phyloP scores from a whole-genome alignment of 1,139 yeast species.

The Blastobotrys elegans region DNA sequence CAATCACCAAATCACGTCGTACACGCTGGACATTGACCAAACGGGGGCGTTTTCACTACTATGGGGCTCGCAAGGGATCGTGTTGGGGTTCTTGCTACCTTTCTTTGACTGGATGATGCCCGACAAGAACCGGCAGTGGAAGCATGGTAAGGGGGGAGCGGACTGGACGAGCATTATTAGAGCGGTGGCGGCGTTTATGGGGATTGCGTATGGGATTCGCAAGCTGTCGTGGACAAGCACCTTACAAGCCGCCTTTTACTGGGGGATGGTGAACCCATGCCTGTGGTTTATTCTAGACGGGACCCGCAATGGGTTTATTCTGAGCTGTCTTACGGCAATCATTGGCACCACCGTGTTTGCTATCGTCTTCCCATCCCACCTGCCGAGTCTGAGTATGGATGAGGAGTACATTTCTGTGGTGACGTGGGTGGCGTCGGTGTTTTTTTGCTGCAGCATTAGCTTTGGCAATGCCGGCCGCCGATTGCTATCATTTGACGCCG shows the following conservation, averaged over 20 bases:
- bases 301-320: slow-evolving; percentile 55
- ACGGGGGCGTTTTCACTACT: slow-evolving; percentile 28
- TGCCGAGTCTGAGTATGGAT: slow-evolving; percentile 22
- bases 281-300: slow-evolving; percentile 80
- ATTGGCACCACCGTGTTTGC: slow-evolving; percentile 32
- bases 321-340: slow-evolving; percentile 31
- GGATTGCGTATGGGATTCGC: slow-evolving; percentile 77
- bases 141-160: slow-evolving; percentile 27
- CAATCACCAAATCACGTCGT: slow-evolving; percentile 30
- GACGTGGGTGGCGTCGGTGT: slow-evolving; percentile 55
- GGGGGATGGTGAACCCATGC: slow-evolving; percentile 73
- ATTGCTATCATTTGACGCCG: slow-evolving; percentile 24
- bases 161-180: slow-evolving; percentile 48
- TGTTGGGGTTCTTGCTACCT: slow-evolving; percentile 62
- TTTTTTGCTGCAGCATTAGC: slow-evolving; percentile 62
- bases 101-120: slow-evolving; percentile 50
- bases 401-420: slow-evolving; percentile 30
- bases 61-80: slow-evolving; percentile 53
- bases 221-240: slow-evolving; percentile 76
- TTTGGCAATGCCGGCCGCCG: slow-evolving; percentile 72
- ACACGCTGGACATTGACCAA: slow-evolving; percentile 28
- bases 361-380: slow-evolving; percentile 28
- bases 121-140: slow-evolving; percentile 18
- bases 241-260: slow-evolving; percentile 66
- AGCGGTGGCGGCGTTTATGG: slow-evolving; percentile 70